These are phyloP conservation scores for Rachicladosporium sp. DNA, from an alignment of 2,329 filamentous ascomycete species.

Conservation along the genomic window DNA sequence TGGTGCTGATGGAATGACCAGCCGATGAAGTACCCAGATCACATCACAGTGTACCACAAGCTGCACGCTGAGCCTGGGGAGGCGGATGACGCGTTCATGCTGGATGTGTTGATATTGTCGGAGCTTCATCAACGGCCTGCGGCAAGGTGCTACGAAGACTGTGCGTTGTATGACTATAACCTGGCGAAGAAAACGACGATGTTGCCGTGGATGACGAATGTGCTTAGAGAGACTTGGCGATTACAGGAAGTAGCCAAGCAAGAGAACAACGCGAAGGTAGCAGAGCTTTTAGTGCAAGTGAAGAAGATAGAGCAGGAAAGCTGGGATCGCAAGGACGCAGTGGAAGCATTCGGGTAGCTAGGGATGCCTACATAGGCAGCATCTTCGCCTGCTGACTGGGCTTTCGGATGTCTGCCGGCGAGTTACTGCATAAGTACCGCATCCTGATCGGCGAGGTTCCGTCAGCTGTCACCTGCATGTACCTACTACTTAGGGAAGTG, in stretches of 20 bases:
- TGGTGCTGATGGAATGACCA: no score
- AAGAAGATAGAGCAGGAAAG: slow-evolving; percentile 54
- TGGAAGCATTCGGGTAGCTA: slow-evolving; percentile 36
- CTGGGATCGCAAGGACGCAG: slow-evolving; percentile 60
- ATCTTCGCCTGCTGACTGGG: no score
- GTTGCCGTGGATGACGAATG: slow-evolving; percentile 48
- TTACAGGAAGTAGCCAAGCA: slow-evolving; percentile 49
- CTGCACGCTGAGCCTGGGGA: slow-evolving; percentile 43
- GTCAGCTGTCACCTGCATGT: no score
- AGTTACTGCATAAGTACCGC: no score
- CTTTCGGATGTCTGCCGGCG: background rate
- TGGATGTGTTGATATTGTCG: slow-evolving; percentile 57
- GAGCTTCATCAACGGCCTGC: slow-evolving; percentile 61
- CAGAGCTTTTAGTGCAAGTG: slow-evolving; percentile 46
- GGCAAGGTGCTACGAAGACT: slow-evolving; percentile 64
- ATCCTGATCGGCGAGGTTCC: no score
- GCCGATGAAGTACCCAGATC: slow-evolving; percentile 76
- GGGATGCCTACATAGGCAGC: background rate
- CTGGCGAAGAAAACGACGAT: slow-evolving; percentile 44
- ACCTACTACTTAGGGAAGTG: no score
- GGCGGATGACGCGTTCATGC: slow-evolving; percentile 42
- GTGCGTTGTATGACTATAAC: slow-evolving; percentile 66
- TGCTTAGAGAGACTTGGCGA: slow-evolving; percentile 47
- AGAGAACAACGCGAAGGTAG: slow-evolving; percentile 41
- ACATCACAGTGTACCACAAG: slow-evolving; percentile 73